Evolutionary conservation across 495 filamentous ascomycete genomes (phyloP), one percentile per base, ranked within the genome.

Genomic region (Ascodesmis nigricans): DNA sequence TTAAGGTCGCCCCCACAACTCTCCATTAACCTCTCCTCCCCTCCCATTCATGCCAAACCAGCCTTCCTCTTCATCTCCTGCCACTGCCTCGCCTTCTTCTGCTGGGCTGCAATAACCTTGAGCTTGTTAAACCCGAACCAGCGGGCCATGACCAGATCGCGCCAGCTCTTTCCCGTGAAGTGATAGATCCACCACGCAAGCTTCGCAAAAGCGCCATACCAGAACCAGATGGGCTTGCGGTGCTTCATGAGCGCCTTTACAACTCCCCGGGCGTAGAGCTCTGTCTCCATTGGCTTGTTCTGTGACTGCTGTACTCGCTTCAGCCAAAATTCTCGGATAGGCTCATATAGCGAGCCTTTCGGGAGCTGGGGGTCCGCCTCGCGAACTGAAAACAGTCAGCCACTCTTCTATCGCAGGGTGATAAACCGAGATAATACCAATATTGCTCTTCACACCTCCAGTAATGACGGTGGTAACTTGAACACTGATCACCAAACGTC

Each of bases 381-480:
- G 4, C 19, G 17, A 13, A 19, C 20, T 6, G 22, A n/a, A n/a
- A n/a, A n/a, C n/a, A n/a, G n/a, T n/a, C n/a, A n/a, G n/a, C n/a
- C n/a, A n/a, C n/a, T n/a, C n/a, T n/a, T 7, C 14, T 55, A 42
- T 5, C 46, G 32, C 9, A 46, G 33, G 19, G 61, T 50, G 1
- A 47, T 46, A 5, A 57, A 53, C 13, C 42, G 38, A n/a, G n/a
- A n/a, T n/a, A n/a, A n/a, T n/a, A n/a, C n/a, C n/a, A n/a, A n/a
- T n/a, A n/a, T n/a, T n/a, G n/a, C n/a, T n/a, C n/a, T n/a, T n/a
- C 13, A 63, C 38, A 4, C 43, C 50, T 2, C 58, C 59, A 0
- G 55, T 55, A 8, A 53, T 33, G 11, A 43, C 42, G 3, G 55
- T 54, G 11, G 64, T 45, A 13, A 61, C 61, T 21, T 53, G 41